These are phyloP conservation scores for Hypoxylon sp. DNA, from an alignment of 2,329 filamentous ascomycete genomes.

Conservation along the genomic window DNA sequence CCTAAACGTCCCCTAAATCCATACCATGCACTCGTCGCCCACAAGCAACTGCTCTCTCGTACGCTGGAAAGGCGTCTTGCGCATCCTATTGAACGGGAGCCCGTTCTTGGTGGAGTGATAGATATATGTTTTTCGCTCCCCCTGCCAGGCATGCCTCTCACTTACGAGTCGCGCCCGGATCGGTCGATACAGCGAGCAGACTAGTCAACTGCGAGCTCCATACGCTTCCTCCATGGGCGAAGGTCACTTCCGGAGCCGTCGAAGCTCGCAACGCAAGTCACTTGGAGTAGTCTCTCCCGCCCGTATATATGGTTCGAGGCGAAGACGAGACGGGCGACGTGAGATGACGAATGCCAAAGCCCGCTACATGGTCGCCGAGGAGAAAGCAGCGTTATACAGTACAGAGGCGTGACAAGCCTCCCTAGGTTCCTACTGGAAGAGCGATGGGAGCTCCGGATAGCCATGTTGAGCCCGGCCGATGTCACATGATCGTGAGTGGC, in stretches of 20 bases:
- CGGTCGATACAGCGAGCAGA: constrained; percentile 42
- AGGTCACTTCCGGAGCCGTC: constrained; percentile 25
- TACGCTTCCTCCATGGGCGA: constrained; percentile 29
- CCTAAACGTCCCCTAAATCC: constrained; percentile 37
- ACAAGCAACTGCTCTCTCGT: constrained; percentile 33
- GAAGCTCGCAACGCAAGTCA: constrained; percentile 11
- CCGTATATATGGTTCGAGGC: constrained; percentile 4
- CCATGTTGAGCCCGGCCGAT: constrained; percentile 22
- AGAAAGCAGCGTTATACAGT: constrained; percentile 26
- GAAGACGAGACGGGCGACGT: constrained; percentile 27
- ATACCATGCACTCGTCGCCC: constrained; percentile 37
- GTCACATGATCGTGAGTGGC: constrained; percentile 35
- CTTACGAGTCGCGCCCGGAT: constrained; percentile 39
- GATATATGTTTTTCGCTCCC: constrained; percentile 33
- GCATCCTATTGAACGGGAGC: constrained; percentile 41
- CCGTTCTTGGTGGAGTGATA: constrained; percentile 38
- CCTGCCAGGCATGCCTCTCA: constrained; percentile 38
- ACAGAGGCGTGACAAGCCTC: constrained; percentile 26
- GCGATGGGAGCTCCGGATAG: constrained; percentile 22
- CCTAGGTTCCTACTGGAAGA: constrained; percentile 32
- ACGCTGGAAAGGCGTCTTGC: constrained; percentile 32
- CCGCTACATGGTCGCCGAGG: constrained; percentile 17
- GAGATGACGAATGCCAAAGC: constrained; percentile 34
- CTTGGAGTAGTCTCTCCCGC: constrained; percentile 29
- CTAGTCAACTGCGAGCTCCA: constrained; percentile 26